Conservation (phyloP, 495 filamentous ascomycete species). For the Talaromyces thailandensis region DNA sequence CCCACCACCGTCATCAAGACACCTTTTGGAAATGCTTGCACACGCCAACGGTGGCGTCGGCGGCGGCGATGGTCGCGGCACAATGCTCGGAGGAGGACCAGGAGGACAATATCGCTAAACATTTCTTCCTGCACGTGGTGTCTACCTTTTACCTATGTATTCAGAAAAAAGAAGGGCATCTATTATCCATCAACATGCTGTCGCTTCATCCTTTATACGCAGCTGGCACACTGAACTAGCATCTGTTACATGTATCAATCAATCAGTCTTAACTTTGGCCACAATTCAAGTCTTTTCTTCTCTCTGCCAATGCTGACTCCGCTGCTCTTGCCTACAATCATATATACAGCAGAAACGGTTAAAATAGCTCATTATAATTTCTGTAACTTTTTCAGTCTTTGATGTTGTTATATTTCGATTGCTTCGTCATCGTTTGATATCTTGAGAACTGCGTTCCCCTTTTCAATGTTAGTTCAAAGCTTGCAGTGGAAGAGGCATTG, state of each 20-base stretch:
- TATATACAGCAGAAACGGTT: too few species aligned
- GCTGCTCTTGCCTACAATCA: too few species aligned
- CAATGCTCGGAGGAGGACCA: constrained; percentile 34
- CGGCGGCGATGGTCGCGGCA: constrained; percentile 23
- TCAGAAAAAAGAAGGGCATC: background rate
- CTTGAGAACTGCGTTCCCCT: too few species aligned
- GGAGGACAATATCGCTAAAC: constrained; percentile 2
- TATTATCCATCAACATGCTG: background rate
- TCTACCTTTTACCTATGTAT: background rate
- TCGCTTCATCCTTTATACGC: background rate
- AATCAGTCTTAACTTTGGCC: background rate
- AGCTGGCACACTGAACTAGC: background rate
- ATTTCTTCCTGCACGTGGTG: background rate
- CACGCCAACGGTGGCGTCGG: constrained; percentile 25
- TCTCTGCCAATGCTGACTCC: background rate
- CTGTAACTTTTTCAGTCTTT: too few species aligned
- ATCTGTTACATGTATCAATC: background rate
- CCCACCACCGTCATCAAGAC: constrained; percentile 35
- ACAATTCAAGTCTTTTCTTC: background rate
- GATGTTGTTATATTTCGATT: too few species aligned
- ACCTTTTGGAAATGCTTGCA: constrained; percentile 38
- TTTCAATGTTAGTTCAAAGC: too few species aligned
- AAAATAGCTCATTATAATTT: too few species aligned
- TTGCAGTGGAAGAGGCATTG: too few species aligned
- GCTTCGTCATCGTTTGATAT: too few species aligned